phyloP scores from a whole-genome alignment of 1,284 basidiomycete species.

The Ceratobasidium sp. region DNA sequence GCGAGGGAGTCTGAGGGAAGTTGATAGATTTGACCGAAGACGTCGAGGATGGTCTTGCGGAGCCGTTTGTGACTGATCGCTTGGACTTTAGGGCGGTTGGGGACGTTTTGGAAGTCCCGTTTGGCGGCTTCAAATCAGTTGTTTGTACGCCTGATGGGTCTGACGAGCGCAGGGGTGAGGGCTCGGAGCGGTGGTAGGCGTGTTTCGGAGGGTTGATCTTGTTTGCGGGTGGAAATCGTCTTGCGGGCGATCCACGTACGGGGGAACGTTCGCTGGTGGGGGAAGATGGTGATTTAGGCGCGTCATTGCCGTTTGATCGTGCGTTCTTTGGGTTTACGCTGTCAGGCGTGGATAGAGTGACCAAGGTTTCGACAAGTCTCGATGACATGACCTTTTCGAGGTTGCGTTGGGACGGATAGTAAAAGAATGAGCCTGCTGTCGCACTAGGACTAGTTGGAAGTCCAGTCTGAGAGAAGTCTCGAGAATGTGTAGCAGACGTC shows the following conservation, averaged over 20 bases:
- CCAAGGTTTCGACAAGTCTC: constrained; percentile 80
- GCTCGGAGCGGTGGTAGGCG: constrained; percentile 8
- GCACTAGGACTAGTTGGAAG: constrained; percentile 32
- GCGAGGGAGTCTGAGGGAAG: constrained; percentile 26
- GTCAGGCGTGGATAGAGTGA: constrained; percentile 56
- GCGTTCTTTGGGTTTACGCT: constrained; percentile 48
- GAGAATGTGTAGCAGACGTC: constrained; percentile 19
- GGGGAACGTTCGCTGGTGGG: constrained; percentile 10
- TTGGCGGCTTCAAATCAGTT: background rate
- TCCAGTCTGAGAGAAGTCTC: background rate
- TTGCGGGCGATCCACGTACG: constrained; percentile 10
- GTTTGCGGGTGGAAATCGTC: background rate
- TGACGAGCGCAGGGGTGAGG: constrained; percentile 17
- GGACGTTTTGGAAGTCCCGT: constrained; percentile 18
- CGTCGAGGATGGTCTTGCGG: background rate
- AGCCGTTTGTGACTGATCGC: constrained; percentile 24
- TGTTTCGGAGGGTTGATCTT: constrained; percentile 9
- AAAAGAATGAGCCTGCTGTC: constrained; percentile 43
- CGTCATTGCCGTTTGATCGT: constrained; percentile 1
- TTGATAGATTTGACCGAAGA: constrained; percentile 27
- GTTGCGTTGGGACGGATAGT: constrained; percentile 61
- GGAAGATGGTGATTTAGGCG: constrained; percentile 11
- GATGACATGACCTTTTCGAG: constrained; percentile 73
- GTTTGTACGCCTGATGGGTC: background rate
- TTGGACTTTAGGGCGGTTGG: constrained; percentile 11